phyloP scores from a whole-genome alignment of 139 green algal species.

The Edaphochlamys debaryana region DNA sequence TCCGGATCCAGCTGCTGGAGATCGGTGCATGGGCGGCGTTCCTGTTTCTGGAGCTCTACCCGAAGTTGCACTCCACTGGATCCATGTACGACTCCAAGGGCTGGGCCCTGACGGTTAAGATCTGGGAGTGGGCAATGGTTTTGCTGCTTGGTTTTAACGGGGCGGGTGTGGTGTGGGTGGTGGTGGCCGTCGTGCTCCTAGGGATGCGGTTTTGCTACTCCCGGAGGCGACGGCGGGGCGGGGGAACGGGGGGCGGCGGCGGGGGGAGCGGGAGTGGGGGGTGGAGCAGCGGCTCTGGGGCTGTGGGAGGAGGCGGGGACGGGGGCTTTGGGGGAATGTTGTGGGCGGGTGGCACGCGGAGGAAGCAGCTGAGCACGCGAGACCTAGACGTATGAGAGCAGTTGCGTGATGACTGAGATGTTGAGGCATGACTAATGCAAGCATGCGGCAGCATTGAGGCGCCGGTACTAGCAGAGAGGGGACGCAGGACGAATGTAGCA shows the following conservation, averaged over 20 bases:
- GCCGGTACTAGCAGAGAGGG: no score
- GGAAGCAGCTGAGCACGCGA: neutral
- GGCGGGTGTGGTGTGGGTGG: conserved; percentile 36
- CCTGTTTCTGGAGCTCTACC: conserved; percentile 74
- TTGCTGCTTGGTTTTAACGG: conserved; percentile 42
- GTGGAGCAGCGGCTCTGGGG: neutral
- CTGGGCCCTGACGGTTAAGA: conserved; percentile 35
- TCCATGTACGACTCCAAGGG: conserved; percentile 23
- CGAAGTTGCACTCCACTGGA: conserved; percentile 6
- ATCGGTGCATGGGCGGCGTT: conserved; percentile 72
- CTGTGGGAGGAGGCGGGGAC: neutral
- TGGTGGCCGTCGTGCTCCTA: neutral
- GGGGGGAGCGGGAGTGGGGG: neutral
- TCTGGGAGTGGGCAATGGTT: conserved; percentile 44
- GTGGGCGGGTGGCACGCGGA: neutral
- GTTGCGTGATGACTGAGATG: no score
- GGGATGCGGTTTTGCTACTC: neutral
- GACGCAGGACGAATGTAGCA: no score
- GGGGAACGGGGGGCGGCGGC: neutral
- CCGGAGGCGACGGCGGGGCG: neutral
- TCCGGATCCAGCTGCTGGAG: conserved; percentile 74
- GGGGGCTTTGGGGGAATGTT: neutral
- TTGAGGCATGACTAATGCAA: no score
- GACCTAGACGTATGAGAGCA: conserved; percentile 33
- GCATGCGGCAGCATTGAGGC: no score